These are phyloP conservation scores for Phytophthora nicotianae DNA, from an alignment of 352 stramenopile species.

Conservation along the genomic window DNA sequence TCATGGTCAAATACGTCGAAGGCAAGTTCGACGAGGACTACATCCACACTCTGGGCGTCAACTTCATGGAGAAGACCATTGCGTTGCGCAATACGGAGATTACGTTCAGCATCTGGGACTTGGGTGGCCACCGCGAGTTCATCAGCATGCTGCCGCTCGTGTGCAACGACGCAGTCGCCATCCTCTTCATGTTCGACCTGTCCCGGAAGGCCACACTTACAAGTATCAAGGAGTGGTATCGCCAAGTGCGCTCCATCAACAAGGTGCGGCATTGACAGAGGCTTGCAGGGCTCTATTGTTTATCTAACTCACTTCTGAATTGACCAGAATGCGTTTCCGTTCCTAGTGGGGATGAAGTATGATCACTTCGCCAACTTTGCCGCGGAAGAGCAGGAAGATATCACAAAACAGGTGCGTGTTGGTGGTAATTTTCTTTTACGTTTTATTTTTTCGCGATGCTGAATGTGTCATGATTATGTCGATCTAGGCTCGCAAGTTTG, in stretches of 20 bases:
- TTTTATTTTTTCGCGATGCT: neutral
- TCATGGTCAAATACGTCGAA: constrained; percentile 97
- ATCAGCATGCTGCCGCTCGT: constrained; percentile 95
- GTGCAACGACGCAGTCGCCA: constrained; percentile 94
- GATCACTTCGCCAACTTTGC: constrained; percentile 93
- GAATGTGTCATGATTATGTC: neutral
- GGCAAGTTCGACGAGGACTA: constrained; percentile 97
- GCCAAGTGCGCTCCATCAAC: constrained; percentile 90
- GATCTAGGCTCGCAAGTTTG: constrained; percentile 91
- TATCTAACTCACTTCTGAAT: neutral
- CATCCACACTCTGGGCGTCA: constrained; percentile 95
- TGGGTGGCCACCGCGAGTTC: constrained; percentile 93
- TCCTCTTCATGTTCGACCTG: constrained; percentile 97
- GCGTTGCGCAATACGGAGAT: constrained; percentile 94
- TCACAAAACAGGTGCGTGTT: constrained; percentile 88
- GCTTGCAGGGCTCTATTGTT: neutral
- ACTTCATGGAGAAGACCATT: constrained; percentile 97
- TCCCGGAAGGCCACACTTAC: constrained; percentile 92
- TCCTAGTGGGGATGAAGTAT: constrained; percentile 96
- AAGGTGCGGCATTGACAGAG: constrained; percentile 50
- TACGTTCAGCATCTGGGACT: constrained; percentile 96
- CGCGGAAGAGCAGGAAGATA: constrained; percentile 92
- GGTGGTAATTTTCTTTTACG: neutral
- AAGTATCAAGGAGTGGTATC: constrained; percentile 94
- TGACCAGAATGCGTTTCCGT: constrained; percentile 88